Percentiles rank a stretch among this genome's conserved stretches.
These are phyloP conservation scores for Anethum foeniculum DNA, from an alignment of 140 eudicot species.

Conservation along the genomic window DNA sequence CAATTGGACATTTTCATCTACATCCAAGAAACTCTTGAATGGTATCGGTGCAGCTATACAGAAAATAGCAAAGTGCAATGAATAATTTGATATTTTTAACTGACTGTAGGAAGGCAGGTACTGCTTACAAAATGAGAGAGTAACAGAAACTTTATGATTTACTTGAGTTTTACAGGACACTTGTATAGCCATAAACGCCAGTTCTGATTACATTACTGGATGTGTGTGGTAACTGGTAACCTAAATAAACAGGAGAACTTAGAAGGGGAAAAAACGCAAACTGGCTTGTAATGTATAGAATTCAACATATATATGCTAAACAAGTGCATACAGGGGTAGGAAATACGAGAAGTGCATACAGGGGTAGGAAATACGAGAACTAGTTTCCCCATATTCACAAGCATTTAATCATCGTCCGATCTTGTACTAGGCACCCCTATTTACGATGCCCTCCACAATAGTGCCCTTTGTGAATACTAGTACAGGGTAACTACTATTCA, in stretches of 20 bases:
- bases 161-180: neutral
- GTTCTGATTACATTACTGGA: neutral
- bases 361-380: neutral
- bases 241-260: neutral
- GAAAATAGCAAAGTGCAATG: neutral
- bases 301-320: neutral
- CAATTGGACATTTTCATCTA: neutral
- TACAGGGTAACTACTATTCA: neutral
- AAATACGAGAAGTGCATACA: neutral
- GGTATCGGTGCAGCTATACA: neutral
- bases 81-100: neutral
- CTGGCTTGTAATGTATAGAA: neutral
- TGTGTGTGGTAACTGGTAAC: neutral
- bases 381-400: neutral
- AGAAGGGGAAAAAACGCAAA: neutral
- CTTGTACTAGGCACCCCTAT: neutral
- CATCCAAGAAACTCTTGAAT: neutral
- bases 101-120: neutral
- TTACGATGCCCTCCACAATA: neutral
- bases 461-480: neutral
- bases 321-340: neutral
- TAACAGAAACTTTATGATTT: neutral
- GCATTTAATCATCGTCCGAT: neutral
- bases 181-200: neutral
- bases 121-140: neutral